Conservation (phyloP, 2,329 filamentous ascomycete genomes). For the Aspergillus thermomutatus region DNA sequence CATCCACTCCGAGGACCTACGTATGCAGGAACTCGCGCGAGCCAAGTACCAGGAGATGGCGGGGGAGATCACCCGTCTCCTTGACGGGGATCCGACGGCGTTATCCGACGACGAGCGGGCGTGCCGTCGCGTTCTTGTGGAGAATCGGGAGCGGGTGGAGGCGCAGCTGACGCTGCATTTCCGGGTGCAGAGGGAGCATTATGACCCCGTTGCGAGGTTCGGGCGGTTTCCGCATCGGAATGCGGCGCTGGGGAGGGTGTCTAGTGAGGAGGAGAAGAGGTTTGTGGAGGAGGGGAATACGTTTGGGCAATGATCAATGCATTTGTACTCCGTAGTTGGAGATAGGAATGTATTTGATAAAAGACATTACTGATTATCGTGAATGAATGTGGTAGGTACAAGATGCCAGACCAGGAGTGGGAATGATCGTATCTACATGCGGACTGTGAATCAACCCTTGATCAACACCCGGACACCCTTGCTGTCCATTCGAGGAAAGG, state of each 20-base stretch:
- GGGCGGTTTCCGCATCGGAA: constrained; percentile 26
- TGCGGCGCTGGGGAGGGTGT: constrained; percentile 15
- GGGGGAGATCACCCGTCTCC: constrained; percentile 1
- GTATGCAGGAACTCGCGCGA: background rate
- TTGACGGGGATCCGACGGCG: background rate
- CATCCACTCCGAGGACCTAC: constrained; percentile 45
- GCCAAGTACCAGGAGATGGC: constrained; percentile 1
- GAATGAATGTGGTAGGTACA: background rate
- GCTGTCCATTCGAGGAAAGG: constrained; percentile 14
- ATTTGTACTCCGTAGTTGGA: too few relatives aligned
- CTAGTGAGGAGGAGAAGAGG: constrained; percentile 18
- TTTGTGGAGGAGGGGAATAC: constrained; percentile 21
- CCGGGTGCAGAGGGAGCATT: constrained; percentile 1
- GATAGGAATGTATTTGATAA: too few relatives aligned
- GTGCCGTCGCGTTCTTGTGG: background rate
- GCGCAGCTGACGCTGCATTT: background rate
- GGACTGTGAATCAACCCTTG: background rate
- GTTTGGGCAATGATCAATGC: background rate
- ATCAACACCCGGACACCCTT: constrained; percentile 19
- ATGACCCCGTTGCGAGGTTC: constrained; percentile 14
- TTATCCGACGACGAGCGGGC: background rate
- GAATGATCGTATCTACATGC: too few relatives aligned
- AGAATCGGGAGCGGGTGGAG: background rate
- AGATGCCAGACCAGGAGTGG: too few relatives aligned
- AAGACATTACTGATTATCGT: background rate